Evolutionary conservation across 139 green algal species (phyloP).

Genomic region (Coelastrella sp.): DNA sequence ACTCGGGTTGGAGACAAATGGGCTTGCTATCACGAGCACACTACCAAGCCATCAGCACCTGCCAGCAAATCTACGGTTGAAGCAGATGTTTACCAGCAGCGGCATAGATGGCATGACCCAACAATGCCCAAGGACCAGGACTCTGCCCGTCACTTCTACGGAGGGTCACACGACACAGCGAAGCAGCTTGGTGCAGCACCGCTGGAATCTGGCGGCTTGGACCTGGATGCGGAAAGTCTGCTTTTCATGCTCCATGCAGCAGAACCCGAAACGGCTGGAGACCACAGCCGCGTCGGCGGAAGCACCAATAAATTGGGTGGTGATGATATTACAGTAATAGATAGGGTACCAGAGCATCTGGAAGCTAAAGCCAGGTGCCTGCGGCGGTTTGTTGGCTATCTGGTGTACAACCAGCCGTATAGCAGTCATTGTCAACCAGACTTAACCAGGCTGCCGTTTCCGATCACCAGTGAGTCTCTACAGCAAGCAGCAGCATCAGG

Average conservation of each 20-base stretch:
- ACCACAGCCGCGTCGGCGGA: no score
- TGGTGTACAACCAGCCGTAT: slow-evolving; percentile 25
- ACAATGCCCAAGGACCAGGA: not conserved
- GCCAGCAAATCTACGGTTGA: not conserved
- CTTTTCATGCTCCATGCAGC: no score
- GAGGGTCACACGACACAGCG: no score
- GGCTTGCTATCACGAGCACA: slow-evolving; percentile 19
- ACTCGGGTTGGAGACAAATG: not conserved
- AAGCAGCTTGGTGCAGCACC: no score
- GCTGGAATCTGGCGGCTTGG: not conserved
- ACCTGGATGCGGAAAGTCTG: no score
- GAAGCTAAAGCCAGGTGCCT: slow-evolving; percentile 7
- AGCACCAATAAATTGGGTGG: no score
- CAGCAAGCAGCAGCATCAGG: slow-evolving; percentile 16
- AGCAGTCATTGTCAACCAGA: slow-evolving; percentile 19
- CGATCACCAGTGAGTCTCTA: not conserved
- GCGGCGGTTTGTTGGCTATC: slow-evolving; percentile 23
- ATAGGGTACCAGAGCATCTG: slow-evolving; percentile 9
- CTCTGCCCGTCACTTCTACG: no score
- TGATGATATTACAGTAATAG: no score
- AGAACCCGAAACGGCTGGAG: no score
- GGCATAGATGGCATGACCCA: not conserved
- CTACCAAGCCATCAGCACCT: not conserved
- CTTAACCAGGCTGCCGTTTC: slow-evolving; percentile 6
- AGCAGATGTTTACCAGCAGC: not conserved